Conservation (phyloP, 2,329 filamentous ascomycete species). For the Calonectria ilicicola region DNA sequence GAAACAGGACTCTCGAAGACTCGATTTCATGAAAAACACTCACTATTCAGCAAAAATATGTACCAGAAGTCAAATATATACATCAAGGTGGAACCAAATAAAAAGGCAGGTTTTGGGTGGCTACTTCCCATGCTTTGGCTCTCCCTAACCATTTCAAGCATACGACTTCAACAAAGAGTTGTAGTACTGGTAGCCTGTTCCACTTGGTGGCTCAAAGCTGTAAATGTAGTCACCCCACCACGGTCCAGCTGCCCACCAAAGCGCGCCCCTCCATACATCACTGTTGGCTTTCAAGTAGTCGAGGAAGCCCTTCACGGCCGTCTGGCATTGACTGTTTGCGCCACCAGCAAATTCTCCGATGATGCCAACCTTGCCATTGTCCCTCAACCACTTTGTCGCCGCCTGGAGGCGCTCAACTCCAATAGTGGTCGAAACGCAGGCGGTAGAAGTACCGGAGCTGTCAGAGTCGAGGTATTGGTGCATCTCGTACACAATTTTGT, state of each 20-base stretch:
- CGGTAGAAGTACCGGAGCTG: constrained; percentile 60
- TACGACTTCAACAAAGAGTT: constrained; percentile 21
- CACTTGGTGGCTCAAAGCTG: constrained; percentile 60
- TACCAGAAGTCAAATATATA: constrained; percentile 4
- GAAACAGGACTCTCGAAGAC: no score
- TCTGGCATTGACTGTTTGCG: constrained; percentile 62
- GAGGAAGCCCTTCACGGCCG: constrained; percentile 64
- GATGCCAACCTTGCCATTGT: constrained; percentile 66
- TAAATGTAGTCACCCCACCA: constrained; percentile 68
- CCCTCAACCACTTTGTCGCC: constrained; percentile 66
- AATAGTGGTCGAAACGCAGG: constrained; percentile 62
- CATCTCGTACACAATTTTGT: constrained; percentile 69
- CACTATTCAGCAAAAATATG: not conserved
- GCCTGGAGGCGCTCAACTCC: constrained; percentile 61
- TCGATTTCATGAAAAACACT: no score
- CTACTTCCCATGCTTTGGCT: not conserved
- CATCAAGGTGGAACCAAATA: not conserved
- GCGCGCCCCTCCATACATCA: constrained; percentile 69
- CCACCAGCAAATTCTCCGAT: constrained; percentile 70
- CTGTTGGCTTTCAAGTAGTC: constrained; percentile 64
- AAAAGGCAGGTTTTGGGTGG: not conserved
- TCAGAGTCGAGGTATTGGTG: constrained; percentile 71
- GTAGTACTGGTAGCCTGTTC: constrained; percentile 53
- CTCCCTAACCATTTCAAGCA: not conserved
- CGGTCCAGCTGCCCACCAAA: constrained; percentile 70